A percentile compares a stretch with the other conserved stretches of the same genome.
phyloP scores from a whole-genome alignment of 129 eudicot species.

The Helichrysum umbraculigerum region DNA sequence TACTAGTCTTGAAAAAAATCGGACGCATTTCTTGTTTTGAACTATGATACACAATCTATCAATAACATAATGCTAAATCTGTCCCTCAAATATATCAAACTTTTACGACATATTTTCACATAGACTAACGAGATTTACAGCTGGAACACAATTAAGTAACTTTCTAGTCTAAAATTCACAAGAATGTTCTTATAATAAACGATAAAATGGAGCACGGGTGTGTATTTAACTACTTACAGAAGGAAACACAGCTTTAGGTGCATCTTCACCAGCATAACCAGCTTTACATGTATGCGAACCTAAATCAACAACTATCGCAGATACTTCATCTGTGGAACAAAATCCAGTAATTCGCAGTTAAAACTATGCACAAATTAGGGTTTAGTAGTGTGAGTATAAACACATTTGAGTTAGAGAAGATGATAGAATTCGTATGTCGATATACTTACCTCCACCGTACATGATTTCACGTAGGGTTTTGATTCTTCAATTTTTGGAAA shows the following conservation, averaged over 20 bases:
- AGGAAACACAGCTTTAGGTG: slow-evolving; percentile 93
- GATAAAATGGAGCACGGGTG: neutral
- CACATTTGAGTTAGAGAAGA: slow-evolving; percentile 1
- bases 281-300: slow-evolving; percentile 98
- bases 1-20: neutral
- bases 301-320: slow-evolving; percentile 88
- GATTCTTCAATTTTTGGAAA: slow-evolving; percentile 23
- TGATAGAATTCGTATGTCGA: neutral
- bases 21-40: neutral
- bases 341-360: slow-evolving; percentile 11
- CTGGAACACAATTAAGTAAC: neutral
- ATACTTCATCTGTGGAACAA: slow-evolving; percentile 77
- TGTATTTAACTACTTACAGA: slow-evolving; percentile 48
- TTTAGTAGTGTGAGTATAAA: neutral
- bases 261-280: slow-evolving; percentile 98
- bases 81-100: neutral
- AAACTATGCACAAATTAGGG: slow-evolving; percentile 14
- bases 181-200: neutral
- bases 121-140: neutral
- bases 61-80: neutral
- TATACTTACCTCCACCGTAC: slow-evolving; percentile 63
- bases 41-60: neutral
- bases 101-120: neutral
- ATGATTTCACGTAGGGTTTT: slow-evolving; percentile 36
- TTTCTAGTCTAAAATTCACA: neutral